Conservation (phyloP, 2,329 filamentous ascomycete genomes). For the Mycogone perniciosa region DNA sequence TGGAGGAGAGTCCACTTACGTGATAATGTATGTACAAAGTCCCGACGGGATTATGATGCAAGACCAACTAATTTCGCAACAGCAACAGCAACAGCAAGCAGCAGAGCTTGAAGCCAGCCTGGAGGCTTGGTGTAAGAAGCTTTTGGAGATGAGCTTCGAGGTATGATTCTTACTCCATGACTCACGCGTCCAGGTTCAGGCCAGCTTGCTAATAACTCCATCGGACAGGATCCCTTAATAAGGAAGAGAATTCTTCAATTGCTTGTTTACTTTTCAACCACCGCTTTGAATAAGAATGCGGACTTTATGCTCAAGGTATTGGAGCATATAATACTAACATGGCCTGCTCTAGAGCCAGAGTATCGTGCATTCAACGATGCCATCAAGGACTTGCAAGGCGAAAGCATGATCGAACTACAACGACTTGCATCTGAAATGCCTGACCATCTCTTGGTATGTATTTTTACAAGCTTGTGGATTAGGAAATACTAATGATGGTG, state of each 20-base stretch:
- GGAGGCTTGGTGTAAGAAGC: conserved; percentile 64
- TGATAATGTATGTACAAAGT: conserved; percentile 23
- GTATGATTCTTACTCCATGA: conserved; percentile 23
- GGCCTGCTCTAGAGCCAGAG: conserved; percentile 65
- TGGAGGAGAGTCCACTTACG: conserved; percentile 48
- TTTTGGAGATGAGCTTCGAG: conserved; percentile 67
- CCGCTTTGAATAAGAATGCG: conserved; percentile 68
- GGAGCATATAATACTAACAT: conserved; percentile 82
- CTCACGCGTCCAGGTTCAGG: not conserved
- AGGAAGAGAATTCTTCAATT: conserved; percentile 75
- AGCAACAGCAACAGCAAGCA: conserved; percentile 47
- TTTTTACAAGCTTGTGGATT: not conserved
- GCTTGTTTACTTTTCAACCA: conserved; percentile 77
- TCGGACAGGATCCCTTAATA: conserved; percentile 65
- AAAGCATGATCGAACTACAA: conserved; percentile 83
- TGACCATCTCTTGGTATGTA: conserved; percentile 68
- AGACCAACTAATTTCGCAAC: conserved; percentile 22
- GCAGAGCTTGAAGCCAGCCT: conserved; percentile 56
- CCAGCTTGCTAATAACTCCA: not conserved
- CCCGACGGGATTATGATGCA: not conserved
- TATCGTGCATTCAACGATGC: conserved; percentile 75
- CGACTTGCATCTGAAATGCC: conserved; percentile 85
- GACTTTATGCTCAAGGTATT: conserved; percentile 83
- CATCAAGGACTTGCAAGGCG: conserved; percentile 78
- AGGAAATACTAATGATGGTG: conserved; percentile 16